Evolutionary conservation across 2,329 filamentous ascomycete species (phyloP), one percentile per base, ranked within the genome.

Genomic region (Diaporthe eres): DNA sequence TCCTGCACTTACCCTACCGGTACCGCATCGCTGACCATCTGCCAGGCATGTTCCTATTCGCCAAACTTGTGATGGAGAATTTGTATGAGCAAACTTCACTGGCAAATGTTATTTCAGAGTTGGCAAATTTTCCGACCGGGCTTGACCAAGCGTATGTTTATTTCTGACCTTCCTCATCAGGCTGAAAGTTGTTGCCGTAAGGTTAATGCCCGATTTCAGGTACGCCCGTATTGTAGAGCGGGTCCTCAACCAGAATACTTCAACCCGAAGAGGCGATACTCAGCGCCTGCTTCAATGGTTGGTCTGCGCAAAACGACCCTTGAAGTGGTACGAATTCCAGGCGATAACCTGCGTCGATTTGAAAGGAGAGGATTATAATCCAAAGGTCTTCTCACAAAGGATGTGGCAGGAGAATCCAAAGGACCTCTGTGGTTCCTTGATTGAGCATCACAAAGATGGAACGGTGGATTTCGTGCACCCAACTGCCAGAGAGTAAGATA

Each of bases 21-120:
- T 9, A 57, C 28, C 28, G 9, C 22, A 19, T 57, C 28, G 34
- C 53, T 57, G 28, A 57, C 34, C 25, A 57, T 34, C 34, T 5
- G 13, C 7, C 17, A 57, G 53, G 53, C 53, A 57, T 57, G 53
- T 57, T 57, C 15, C 28, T 57, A 34, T 57, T 57, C 2, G 53
- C 53, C 53, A 57, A 57, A 34, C 53, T 57, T 12, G 53, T 57
- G 15, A 57, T 34, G 53, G 53, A 57, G 53, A 34, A 57, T 34
- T 3, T 57, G 53, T 57, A 57, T 25, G 53, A 57, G 25, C 53
- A 57, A 22, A 57, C 53, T 57, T 57, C 53, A 13, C 1, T 19
- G 28, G 53, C 13, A 34, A 57, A 57, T 57, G 9, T 57, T 0
- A 57, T 34, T 19, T 57, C 53, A 34, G 53, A 57, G 28, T 57